These are phyloP conservation scores for Linum usitatissimum DNA, from an alignment of 345 rosid species.

Conservation along the genomic window DNA sequence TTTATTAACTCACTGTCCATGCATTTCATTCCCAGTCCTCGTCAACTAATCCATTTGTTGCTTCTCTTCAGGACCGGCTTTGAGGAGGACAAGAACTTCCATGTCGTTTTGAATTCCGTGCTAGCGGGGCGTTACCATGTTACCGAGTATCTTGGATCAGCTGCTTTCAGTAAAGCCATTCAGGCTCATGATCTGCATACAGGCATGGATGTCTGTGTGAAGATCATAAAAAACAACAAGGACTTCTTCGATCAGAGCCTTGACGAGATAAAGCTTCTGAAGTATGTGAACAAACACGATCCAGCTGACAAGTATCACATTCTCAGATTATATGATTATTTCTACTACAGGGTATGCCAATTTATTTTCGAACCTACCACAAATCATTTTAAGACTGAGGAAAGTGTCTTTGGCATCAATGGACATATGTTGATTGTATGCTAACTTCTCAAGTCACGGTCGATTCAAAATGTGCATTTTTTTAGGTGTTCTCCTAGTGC, in stretches of 20 bases:
- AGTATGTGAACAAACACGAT: slow-evolving; percentile 96
- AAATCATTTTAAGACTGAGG: neutral
- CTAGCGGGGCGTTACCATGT: slow-evolving; percentile 97
- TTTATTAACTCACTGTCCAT: slow-evolving; percentile 5
- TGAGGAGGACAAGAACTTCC: slow-evolving; percentile 99
- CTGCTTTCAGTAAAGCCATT: slow-evolving; percentile 98
- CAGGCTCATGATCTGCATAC: slow-evolving; percentile 99
- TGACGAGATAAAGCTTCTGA: slow-evolving; percentile 96
- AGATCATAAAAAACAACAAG: slow-evolving; percentile 96
- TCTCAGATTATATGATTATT: slow-evolving; percentile 94
- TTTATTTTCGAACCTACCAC: neutral
- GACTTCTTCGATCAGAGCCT: slow-evolving; percentile 99
- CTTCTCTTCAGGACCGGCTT: slow-evolving; percentile 80
- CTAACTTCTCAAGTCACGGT: neutral
- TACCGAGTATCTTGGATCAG: slow-evolving; percentile 98
- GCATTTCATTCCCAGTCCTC: slow-evolving; percentile 10
- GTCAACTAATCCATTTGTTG: slow-evolving; percentile 13
- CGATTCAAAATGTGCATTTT: no score
- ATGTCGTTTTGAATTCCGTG: slow-evolving; percentile 87
- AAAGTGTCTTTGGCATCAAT: neutral
- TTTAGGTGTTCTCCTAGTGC: no score
- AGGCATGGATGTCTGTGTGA: slow-evolving; percentile 96
- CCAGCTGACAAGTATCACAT: slow-evolving; percentile 94
- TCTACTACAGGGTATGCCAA: slow-evolving; percentile 82
- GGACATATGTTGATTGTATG: neutral